These are phyloP conservation scores for Cyclotella baltica DNA, from an alignment of 108 stramenopile genomes.

Conservation along the genomic window DNA sequence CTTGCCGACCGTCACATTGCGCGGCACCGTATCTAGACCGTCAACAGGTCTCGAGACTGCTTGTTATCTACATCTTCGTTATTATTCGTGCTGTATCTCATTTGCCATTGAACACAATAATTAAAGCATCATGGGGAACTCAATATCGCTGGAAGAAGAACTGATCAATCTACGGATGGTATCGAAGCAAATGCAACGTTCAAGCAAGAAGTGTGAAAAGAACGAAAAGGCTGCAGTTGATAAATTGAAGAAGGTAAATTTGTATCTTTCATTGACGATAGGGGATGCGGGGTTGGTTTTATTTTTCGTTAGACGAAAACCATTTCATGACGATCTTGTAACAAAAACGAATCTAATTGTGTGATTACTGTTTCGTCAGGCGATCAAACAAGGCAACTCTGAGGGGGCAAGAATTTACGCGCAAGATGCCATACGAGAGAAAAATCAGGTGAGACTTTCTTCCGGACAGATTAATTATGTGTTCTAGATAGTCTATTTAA, in stretches of 20 bases:
- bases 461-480: background rate
- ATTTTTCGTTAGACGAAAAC: background rate
- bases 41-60: too few relatives aligned
- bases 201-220: constrained; percentile 96
- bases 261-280: background rate
- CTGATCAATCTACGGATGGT: constrained; percentile 95
- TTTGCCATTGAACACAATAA: too few relatives aligned
- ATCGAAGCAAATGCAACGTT: constrained; percentile 95
- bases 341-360: background rate
- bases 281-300: background rate
- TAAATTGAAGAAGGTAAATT: constrained; percentile 91
- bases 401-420: constrained; percentile 98
- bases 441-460: constrained; percentile 84
- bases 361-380: constrained; percentile 48
- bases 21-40: too few relatives aligned
- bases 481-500: background rate
- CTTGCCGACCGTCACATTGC: too few relatives aligned
- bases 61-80: too few relatives aligned
- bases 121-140: constrained; percentile 88
- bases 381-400: constrained; percentile 89
- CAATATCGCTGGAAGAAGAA: constrained; percentile 90
- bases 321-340: background rate
- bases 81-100: too few relatives aligned
- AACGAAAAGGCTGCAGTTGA: constrained; percentile 90
- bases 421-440: constrained; percentile 98